Evolutionary conservation across 2,329 filamentous ascomycete genomes (phyloP), one percentile per base, ranked within the genome.

Genomic region (Thelonectria olida): DNA sequence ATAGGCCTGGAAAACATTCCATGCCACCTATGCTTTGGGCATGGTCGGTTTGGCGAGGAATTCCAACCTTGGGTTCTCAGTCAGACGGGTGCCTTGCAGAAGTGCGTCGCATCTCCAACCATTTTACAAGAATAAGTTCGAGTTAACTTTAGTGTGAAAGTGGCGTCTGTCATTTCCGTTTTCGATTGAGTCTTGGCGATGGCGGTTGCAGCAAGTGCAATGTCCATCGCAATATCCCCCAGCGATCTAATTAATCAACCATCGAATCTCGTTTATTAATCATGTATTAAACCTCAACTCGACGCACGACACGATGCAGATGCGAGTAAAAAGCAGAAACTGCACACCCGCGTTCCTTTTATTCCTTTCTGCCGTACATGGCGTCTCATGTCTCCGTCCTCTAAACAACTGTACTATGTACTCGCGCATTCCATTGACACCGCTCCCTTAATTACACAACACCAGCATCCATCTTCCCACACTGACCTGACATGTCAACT

Each of bases 401-500:
- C 25, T 44, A 31, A 22, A 12, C 23, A 56, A 48, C 41, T 22
- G 7, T 5, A 20, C 9, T 17, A 2, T 2, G 13, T 4, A 34
- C 56, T 20, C 28, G 34, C 27, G 17, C 56, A 54, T 59, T 38
- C 56, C 56, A 54, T 59, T 59, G 44, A 54, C 36, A 19, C 15
- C 42, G 50, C 28, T 50, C 56, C 56, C 52, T 54, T 54, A 41
- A 59, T 59, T 59, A 54, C 31, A 34, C 31, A 34, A 34, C 13
- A 15, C 31, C 15, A 10, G 31, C 31, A 34, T 34, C 12, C 12
- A 28, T 28, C 28, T 38, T 39, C 38, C 31, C 31, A 54, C 13
- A 13, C 31, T 27, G 39, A 19, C 52, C 22, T 25, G 47, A 34
- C 22, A 20, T 38, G 19, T 19, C 5, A 17, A n/a, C 50, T 34